phyloP scores from a whole-genome alignment of 257 asterid genomes.

The Knoxia roxburghii region DNA sequence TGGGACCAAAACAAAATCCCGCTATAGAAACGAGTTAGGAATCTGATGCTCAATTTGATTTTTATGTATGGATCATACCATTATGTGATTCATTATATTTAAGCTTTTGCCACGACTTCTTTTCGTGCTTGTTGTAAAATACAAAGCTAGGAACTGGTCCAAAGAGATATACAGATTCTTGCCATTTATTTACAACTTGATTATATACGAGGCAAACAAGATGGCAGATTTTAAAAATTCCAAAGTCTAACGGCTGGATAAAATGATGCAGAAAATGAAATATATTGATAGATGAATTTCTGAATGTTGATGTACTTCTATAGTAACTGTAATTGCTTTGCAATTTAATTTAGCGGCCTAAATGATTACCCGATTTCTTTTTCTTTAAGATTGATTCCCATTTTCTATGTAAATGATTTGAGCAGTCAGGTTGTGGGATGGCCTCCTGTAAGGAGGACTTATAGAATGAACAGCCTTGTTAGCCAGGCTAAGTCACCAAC shows the following conservation, averaged over 20 bases:
- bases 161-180: too few species aligned
- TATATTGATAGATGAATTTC: not conserved
- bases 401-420: not conserved
- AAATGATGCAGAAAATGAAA: not conserved
- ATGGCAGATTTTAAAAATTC: not conserved
- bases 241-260: not conserved
- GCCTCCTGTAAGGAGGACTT: conserved; percentile 47
- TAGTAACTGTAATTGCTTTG: not conserved
- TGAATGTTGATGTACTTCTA: not conserved
- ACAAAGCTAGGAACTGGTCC: not conserved
- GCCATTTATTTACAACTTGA: not conserved
- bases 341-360: not conserved
- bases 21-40: not conserved
- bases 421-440: conserved; percentile 56
- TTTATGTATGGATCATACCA: not conserved
- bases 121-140: too few species aligned
- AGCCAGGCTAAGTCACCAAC: conserved; percentile 29
- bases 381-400: not conserved
- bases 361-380: not conserved
- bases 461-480: conserved; percentile 37
- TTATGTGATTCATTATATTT: too few species aligned
- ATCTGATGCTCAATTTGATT: not conserved
- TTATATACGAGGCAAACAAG: not conserved
- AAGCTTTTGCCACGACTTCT: not conserved
- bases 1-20: not conserved